Evolutionary conservation across 495 filamentous ascomycete genomes (phyloP), one percentile per base, ranked within the genome.

Genomic region (Xylaria scruposa): DNA sequence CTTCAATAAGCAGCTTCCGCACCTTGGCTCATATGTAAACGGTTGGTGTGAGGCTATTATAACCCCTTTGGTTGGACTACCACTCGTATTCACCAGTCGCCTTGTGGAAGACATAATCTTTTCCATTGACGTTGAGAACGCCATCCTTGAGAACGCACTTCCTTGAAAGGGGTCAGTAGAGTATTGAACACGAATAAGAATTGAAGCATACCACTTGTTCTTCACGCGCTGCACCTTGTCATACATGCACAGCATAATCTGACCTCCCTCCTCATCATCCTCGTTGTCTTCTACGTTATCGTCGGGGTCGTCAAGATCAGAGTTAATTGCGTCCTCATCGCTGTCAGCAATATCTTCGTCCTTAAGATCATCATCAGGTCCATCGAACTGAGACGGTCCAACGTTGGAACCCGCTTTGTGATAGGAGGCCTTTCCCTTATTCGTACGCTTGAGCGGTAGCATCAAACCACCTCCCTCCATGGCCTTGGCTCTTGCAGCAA

Each of bases 181-280:
- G 26, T 46, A 68, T 38, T 59, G 56, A 5, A 19, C 13, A 63
- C 29, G 54, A 12, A 12, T 3, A 44, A 8, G 12, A 29, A n/a
- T 21, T 40, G 59, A 12, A 1, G 77, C 86, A 33, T 78, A 89
- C 96, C 96, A 99, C 91, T 98, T 99, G 81, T 98, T 99, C 90
- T 99, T 99, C 70, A 98, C 97, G 63, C 96, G 87, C 82, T 98
- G 95, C 24, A 99, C 96, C 85, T 99, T 99, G 85, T 99, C 96
- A 78, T 99, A 99, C 76, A 96, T 97, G 85, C 96, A 99, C 49
- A 98, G 89, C 93, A 98, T 98, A 81, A 96, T 93, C 72, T 97
- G 91, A 2, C 89, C 90, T 5, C 86, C 87, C 21, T 95, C 91
- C 67, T 97, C 95, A 51, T 98, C 94, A 31, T 88, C 91, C 29